Evolutionary conservation across 257 asterid genomes (phyloP).

Genomic region (Petunia secreta): DNA sequence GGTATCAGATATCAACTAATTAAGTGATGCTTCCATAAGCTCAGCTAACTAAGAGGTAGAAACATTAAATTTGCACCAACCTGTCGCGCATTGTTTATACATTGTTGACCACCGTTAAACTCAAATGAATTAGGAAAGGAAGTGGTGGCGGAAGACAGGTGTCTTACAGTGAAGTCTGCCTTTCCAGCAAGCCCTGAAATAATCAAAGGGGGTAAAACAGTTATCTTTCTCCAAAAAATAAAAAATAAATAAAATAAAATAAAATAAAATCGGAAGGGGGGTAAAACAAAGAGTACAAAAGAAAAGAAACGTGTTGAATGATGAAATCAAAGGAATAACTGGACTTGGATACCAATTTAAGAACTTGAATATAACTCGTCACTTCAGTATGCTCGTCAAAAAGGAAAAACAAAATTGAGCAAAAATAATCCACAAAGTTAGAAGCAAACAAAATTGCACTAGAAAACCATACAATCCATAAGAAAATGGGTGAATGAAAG

Average conservation of each 20-base stretch:
- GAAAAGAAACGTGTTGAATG: slow-evolving; percentile 17
- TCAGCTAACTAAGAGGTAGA: slow-evolving; percentile 27
- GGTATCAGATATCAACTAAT: not conserved
- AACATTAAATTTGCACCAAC: slow-evolving; percentile 38
- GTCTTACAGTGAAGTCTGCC: slow-evolving; percentile 97
- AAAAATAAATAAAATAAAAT: too few species aligned
- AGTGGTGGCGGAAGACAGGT: slow-evolving; percentile 74
- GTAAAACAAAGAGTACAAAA: not conserved
- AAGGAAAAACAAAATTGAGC: not conserved
- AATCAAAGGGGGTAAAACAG: slow-evolving; percentile 26
- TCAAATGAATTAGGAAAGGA: slow-evolving; percentile 68
- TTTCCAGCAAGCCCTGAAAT: slow-evolving; percentile 78
- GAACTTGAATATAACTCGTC: not conserved
- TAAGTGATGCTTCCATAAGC: not conserved
- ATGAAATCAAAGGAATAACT: not conserved
- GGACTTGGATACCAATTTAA: not conserved
- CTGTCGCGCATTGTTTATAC: slow-evolving; percentile 72
- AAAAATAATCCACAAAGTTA: slow-evolving; percentile 4
- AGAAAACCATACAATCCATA: not conserved
- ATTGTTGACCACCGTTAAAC: slow-evolving; percentile 62
- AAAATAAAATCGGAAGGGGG: too few species aligned
- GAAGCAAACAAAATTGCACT: slow-evolving; percentile 11
- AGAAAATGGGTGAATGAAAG: not conserved
- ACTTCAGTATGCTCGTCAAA: not conserved
- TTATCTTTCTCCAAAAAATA: not conserved